phyloP scores from a whole-genome alignment of 495 filamentous ascomycete species.

The Neurospora sp. region DNA sequence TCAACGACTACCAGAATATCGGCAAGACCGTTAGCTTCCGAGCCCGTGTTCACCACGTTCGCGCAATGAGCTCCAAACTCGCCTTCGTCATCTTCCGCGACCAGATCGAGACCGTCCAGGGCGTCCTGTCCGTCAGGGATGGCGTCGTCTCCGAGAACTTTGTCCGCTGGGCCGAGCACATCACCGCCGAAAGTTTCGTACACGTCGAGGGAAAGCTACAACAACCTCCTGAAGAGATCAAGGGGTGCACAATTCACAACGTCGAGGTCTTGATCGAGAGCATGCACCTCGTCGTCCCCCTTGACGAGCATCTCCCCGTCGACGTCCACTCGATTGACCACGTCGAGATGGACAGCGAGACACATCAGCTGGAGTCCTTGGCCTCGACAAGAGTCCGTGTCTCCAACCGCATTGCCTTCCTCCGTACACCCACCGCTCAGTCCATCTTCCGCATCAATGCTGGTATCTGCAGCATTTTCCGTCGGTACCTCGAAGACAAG shows the following conservation, averaged over 20 bases:
- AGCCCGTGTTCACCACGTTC: slow-evolving; percentile 75
- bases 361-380: slow-evolving; percentile 30
- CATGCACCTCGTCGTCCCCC: slow-evolving; percentile 53
- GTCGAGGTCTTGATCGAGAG: slow-evolving; percentile 73
- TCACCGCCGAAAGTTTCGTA: slow-evolving; percentile 74
- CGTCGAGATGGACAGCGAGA: slow-evolving; percentile 27
- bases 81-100: slow-evolving; percentile 83
- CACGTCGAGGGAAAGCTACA: slow-evolving; percentile 68
- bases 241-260: slow-evolving; percentile 64
- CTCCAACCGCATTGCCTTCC: slow-evolving; percentile 75
- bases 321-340: slow-evolving; percentile 46
- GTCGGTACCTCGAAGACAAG: slow-evolving; percentile 61
- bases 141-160: slow-evolving; percentile 62
- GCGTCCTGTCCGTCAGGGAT: slow-evolving; percentile 51
- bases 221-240: slow-evolving; percentile 63
- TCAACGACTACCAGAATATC: slow-evolving; percentile 26
- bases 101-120: slow-evolving; percentile 74
- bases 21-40: slow-evolving; percentile 67
- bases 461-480: slow-evolving; percentile 71
- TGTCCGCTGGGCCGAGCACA: slow-evolving; percentile 75
- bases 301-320: slow-evolving; percentile 62
- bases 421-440: slow-evolving; percentile 77
- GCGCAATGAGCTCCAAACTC: slow-evolving; percentile 76
- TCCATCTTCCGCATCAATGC: slow-evolving; percentile 75
- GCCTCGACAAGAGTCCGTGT: slow-evolving; percentile 42